Evolutionary conservation across 2,329 filamentous ascomycete genomes (phyloP).

Genomic region (Colletotrichum salicis): DNA sequence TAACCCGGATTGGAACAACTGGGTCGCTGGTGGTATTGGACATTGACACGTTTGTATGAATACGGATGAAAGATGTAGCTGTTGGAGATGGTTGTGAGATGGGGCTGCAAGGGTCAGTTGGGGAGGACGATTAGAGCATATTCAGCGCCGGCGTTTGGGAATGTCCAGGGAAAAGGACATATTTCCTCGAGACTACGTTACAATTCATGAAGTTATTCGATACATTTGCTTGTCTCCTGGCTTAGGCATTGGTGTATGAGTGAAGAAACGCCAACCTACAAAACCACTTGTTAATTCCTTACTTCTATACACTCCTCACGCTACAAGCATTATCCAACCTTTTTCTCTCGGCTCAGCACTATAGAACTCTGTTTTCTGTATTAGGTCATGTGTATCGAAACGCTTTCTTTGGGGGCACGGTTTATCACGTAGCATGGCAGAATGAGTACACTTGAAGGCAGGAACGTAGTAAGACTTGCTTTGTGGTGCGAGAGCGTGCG

Average conservation of each 20-base stretch:
- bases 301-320: too few relatives aligned
- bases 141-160: conserved; percentile 20
- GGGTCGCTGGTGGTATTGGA: conserved; percentile 72
- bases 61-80: background rate
- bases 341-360: too few relatives aligned
- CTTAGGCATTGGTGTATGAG: too few relatives aligned
- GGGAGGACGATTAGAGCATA: conserved; percentile 30
- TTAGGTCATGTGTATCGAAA: too few relatives aligned
- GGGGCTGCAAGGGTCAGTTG: background rate
- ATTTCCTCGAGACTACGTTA: background rate
- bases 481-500: background rate
- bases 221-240: background rate
- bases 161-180: conserved; percentile 1
- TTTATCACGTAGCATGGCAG: too few relatives aligned
- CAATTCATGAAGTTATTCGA: background rate
- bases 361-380: too few relatives aligned
- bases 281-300: background rate
- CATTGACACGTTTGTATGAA: conserved; percentile 49
- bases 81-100: background rate
- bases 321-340: too few relatives aligned
- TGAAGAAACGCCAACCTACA: background rate
- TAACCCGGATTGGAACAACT: conserved; percentile 75
- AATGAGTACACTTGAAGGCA: too few relatives aligned
- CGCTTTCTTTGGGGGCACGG: too few relatives aligned
- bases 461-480: too few relatives aligned